Evolutionary conservation across 1,139 yeast genomes (phyloP), one percentile per base, ranked within the genome.

Genomic region (Saccharomyces hybrid): DNA sequence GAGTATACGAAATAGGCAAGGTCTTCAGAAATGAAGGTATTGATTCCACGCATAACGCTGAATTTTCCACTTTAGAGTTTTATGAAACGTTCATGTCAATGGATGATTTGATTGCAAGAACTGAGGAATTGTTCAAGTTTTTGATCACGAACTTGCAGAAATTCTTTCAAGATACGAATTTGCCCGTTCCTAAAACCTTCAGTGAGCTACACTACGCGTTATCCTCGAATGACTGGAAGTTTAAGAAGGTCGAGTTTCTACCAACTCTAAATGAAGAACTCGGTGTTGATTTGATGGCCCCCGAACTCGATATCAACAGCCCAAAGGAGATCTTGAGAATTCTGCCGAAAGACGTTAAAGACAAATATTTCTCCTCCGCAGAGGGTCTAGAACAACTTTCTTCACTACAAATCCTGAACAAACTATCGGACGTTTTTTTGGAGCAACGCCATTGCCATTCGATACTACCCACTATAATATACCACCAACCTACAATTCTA

Each of bases 31-130:
- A 93, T 66, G 99, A 93, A 71, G 97, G 98, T 4, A 78, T 91
- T 57, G 99, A 93, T 74, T 82, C 88, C 83, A 90, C 98, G 54
- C 99, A 93, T 75, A 93, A 93, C 78, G 97, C 98, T 50, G 99
- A 93, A 75, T 93, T 93, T 78, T 91, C 99, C 64, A 90, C 97
- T 54, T 86, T 97, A 77, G 99, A 93, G 75, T 89, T 91, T 75
- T 93, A 93, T 74, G 91, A 89, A 75, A 95, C 97, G 27, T 93
- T 87, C 69, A 95, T 96, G 52, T 96, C 91, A 70, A 93, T 91
- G 60, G 87, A 87, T 64, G 97, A 91, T 69, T 81, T 91, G 57
- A 85, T 89, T 77, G 58, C 58, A 1, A 65, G 85, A 48, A 85
- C 96, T 0, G 88, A 88, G 64, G 73, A 73, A 0, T 60, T 90